Evolutionary conservation across 2,329 filamentous ascomycete genomes (phyloP), one percentile per base, ranked within the genome.

Genomic region (Pezicula neosporulosa): DNA sequence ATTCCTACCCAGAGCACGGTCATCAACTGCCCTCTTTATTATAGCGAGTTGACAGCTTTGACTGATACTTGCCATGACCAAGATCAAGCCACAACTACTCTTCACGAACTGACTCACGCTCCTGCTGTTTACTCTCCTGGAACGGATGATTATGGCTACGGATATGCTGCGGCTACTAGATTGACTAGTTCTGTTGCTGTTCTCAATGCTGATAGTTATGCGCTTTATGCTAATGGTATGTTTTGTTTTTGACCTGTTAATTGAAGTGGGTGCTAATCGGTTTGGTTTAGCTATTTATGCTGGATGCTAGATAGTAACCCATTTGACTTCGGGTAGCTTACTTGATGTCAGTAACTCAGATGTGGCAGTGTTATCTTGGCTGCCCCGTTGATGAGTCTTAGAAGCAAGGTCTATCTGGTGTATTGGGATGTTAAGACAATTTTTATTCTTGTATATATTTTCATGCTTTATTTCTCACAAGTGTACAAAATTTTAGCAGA

Each of bases 31-130:
- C 71, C 75, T 13, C 66, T 81, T 18, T 84, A 77, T 69, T 87
- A 83, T 71, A 76, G 63, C 42, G 69, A 66, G 12, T 72, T 87
- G 8, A 72, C 79, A 0, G 71, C 73, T 2, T 52, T 81, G 28
- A 69, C 76, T 8, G 59, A 58, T 8, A 68, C 64, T 1, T 89
- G 85, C 71, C 82, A 87, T 63, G 76, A 61, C 2, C 84, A 87
- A 68, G 85, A 87, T 62, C 81, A 85, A 69, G 81, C 80, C 3
- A 84, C 78, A 10, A 87, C 84, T 13, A 76, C 76, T 30, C 66
- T 89, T 13, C 85, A 89, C 61, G 85, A 89, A 72, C 72, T 76
- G 58, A 86, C 84, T 8, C 85, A 88, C 63, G 73, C 77, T n/a
- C 68, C 76, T 63, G 74, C 69, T 68, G 72, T 77, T 12, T 76